Conservation (phyloP, 495 filamentous ascomycete genomes). For the Lophiotrema nucula region DNA sequence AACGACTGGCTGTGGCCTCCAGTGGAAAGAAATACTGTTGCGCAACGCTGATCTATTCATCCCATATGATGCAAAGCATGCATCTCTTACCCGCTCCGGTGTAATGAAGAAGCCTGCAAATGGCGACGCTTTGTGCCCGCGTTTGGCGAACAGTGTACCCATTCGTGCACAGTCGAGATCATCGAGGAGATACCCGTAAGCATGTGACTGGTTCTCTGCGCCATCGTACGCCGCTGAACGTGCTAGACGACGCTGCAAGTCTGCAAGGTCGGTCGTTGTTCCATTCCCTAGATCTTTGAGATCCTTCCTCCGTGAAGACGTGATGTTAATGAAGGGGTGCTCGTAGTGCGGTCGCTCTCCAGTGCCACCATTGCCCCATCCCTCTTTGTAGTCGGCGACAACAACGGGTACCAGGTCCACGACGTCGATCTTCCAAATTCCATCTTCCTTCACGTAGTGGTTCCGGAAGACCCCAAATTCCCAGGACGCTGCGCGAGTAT, state of each 20-base stretch:
- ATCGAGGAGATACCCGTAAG: conserved; percentile 22
- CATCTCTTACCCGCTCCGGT: conserved; percentile 7
- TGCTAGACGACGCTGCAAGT: conserved; percentile 16
- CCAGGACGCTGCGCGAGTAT: conserved; percentile 15
- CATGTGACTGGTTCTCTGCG: conserved; percentile 18
- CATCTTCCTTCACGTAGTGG: conserved; percentile 18
- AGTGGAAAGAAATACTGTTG: conserved; percentile 22
- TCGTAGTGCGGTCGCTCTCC: neutral
- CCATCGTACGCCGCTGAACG: conserved; percentile 22
- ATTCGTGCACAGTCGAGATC: conserved; percentile 16
- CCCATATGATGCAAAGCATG: conserved; percentile 19
- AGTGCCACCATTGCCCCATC: conserved; percentile 15
- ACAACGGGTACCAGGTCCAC: conserved; percentile 11
- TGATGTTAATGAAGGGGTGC: conserved; percentile 9
- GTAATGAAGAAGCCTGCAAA: conserved; percentile 18
- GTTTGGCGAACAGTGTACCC: conserved; percentile 11
- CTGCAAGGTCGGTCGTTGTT: neutral
- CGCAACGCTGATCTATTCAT: conserved; percentile 5
- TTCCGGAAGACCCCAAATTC: conserved; percentile 26
- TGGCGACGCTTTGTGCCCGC: conserved; percentile 19
- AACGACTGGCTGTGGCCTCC: conserved; percentile 25
- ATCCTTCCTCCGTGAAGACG: neutral
- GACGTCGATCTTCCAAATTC: conserved; percentile 9
- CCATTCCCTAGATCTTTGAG: neutral
- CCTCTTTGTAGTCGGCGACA: conserved; percentile 24